Percentiles rank a stretch among this genome's conserved stretches.
phyloP scores from a whole-genome alignment of 2,329 filamentous ascomycete species.

The Penicillium sp. region DNA sequence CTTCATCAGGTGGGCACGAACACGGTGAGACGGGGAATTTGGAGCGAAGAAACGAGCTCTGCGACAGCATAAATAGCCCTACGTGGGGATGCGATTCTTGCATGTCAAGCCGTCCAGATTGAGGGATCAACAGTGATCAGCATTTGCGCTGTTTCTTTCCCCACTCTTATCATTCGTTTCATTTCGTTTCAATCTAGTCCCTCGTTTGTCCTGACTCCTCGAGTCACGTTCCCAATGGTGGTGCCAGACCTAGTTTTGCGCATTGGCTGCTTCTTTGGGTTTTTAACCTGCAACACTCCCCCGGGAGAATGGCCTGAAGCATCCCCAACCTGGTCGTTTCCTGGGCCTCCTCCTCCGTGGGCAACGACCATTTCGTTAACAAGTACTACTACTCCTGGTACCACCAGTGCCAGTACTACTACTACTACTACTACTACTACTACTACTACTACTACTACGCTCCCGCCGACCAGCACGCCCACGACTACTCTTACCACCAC shows the following conservation, averaged over 20 bases:
- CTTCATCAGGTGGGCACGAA: slow-evolving; percentile 5
- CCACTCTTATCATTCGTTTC: slow-evolving; percentile 18
- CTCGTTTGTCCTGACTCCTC: slow-evolving; percentile 15
- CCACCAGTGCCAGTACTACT: neutral
- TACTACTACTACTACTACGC: neutral
- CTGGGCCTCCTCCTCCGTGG: slow-evolving; percentile 22
- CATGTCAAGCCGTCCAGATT: slow-evolving; percentile 7
- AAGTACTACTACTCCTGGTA: slow-evolving; percentile 9
- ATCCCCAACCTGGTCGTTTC: slow-evolving; percentile 31
- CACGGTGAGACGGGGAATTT: slow-evolving; percentile 16
- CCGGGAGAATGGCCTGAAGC: slow-evolving; percentile 34
- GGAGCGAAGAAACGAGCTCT: neutral
- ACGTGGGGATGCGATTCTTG: slow-evolving; percentile 16
- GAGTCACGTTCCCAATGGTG: slow-evolving; percentile 31
- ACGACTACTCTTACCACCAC: slow-evolving; percentile 2
- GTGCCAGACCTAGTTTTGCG: slow-evolving; percentile 29
- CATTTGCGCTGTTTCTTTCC: slow-evolving; percentile 3
- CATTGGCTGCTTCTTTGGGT: slow-evolving; percentile 34
- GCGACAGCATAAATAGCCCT: slow-evolving; percentile 16
- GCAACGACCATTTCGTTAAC: slow-evolving; percentile 1
- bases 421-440: slow-evolving; percentile 8
- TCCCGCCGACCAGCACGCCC: neutral
- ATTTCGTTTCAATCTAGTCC: slow-evolving; percentile 9
- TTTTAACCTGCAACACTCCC: slow-evolving; percentile 39
- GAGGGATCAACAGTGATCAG: slow-evolving; percentile 3